Evolutionary conservation across 208 protist species (phyloP).

Genomic region (Entamoeba invadens): DNA sequence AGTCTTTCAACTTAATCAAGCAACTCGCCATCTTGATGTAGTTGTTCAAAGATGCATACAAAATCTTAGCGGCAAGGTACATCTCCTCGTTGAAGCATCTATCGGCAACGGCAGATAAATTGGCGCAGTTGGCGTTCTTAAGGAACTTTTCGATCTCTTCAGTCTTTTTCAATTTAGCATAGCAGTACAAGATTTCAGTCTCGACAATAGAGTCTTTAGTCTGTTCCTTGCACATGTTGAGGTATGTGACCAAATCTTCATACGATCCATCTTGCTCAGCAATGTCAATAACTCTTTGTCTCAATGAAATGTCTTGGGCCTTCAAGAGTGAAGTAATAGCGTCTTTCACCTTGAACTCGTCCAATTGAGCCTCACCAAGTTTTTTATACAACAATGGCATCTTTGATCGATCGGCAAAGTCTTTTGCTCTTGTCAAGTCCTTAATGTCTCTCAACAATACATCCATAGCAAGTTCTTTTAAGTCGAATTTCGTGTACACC

Average conservation of each 20-base stretch:
- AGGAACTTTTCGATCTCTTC: conserved; percentile 96
- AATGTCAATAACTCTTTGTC: conserved; percentile 49
- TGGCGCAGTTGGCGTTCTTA: conserved; percentile 74
- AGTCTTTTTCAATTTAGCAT: conserved; percentile 71
- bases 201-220: conserved; percentile 65
- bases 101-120: conserved; percentile 80
- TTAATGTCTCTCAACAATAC: conserved; percentile 87
- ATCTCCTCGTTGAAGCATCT: conserved; percentile 81
- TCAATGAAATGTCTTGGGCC: conserved; percentile 39
- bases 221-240: conserved; percentile 82
- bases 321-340: conserved; percentile 89
- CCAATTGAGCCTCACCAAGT: conserved; percentile 76
- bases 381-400: conserved; percentile 71
- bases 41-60: conserved; percentile 86
- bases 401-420: conserved; percentile 77
- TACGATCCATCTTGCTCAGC: conserved; percentile 69
- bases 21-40: conserved; percentile 75
- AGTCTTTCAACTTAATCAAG: conserved; percentile 77
- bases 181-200: conserved; percentile 83
- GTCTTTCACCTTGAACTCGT: conserved; percentile 62
- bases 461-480: conserved; percentile 76
- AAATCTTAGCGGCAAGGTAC: conserved; percentile 85
- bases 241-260: conserved; percentile 83
- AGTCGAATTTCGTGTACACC: conserved; percentile 82
- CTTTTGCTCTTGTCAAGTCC: conserved; percentile 65